Conservation (phyloP, 2,329 filamentous ascomycete genomes). For the Ustilaginoidea virens region DNA sequence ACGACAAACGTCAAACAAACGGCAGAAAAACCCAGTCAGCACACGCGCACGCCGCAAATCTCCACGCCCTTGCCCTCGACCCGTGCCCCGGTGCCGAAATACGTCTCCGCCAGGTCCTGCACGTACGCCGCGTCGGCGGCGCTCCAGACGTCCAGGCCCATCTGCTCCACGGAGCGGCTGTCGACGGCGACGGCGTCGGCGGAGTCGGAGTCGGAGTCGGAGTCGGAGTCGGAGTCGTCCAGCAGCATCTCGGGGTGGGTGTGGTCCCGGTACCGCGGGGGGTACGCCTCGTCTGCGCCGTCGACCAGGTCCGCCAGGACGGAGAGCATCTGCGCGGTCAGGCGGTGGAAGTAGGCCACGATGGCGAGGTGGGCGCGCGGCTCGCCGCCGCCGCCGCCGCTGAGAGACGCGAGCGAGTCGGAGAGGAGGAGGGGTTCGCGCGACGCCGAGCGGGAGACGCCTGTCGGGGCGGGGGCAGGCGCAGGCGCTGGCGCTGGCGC, state of each 20-base stretch:
- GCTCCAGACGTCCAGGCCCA: slow-evolving; percentile 72
- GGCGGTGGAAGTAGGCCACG: slow-evolving; percentile 68
- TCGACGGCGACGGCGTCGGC: slow-evolving; percentile 36
- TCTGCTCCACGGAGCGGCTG: slow-evolving; percentile 48
- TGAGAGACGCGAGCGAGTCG: slow-evolving; percentile 30
- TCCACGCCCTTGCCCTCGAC: slow-evolving; percentile 57
- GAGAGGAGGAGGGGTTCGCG: slow-evolving; percentile 16
- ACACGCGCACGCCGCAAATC: slow-evolving; percentile 59
- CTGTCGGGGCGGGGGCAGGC: slow-evolving; percentile 6
- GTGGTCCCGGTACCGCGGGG: slow-evolving; percentile 16
- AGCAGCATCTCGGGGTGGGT: slow-evolving; percentile 20
- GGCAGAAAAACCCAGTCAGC: slow-evolving; percentile 30
- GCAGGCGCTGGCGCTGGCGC: slow-evolving; percentile 10
- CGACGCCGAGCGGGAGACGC: slow-evolving; percentile 12
- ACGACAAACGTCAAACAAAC: too few species aligned
- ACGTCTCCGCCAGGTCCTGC: slow-evolving; percentile 42
- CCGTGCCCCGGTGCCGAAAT: slow-evolving; percentile 48
- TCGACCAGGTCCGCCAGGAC: slow-evolving; percentile 47
- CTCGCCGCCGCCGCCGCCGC: slow-evolving; percentile 14
- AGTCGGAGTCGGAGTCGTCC: slow-evolving; percentile 3
- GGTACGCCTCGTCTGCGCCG: slow-evolving; percentile 26
- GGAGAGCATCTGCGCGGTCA: slow-evolving; percentile 50
- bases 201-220: slow-evolving; percentile 21
- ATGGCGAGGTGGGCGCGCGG: slow-evolving; percentile 50
- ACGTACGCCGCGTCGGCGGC: slow-evolving; percentile 54